These are phyloP conservation scores for Coniella lustricola DNA, from an alignment of 2,329 filamentous ascomycete genomes.

Conservation along the genomic window DNA sequence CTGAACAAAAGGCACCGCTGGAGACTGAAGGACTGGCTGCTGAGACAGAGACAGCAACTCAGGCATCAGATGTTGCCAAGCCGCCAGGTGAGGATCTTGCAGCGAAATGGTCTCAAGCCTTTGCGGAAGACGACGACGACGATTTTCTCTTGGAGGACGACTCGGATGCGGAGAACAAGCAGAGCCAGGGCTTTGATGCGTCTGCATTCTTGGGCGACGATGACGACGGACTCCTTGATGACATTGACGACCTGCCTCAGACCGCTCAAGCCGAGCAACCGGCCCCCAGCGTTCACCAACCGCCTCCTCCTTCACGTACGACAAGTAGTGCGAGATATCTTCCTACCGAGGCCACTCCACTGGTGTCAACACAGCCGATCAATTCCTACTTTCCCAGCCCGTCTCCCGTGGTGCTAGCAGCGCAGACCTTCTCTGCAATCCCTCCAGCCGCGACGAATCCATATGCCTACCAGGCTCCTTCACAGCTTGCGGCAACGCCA, in stretches of 20 bases:
- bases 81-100: slow-evolving; percentile 56
- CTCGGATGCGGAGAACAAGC: slow-evolving; percentile 26
- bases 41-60: slow-evolving; percentile 18
- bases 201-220: slow-evolving; percentile 71
- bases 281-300: slow-evolving; percentile 18
- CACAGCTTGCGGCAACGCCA: slow-evolving; percentile 22
- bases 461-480: slow-evolving; percentile 19
- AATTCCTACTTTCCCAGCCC: slow-evolving; percentile 21
- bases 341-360: slow-evolving; percentile 23
- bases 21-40: slow-evolving; percentile 20
- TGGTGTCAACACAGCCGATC: slow-evolving; percentile 18
- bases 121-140: slow-evolving; percentile 67
- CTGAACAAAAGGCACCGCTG: slow-evolving; percentile 9
- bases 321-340: slow-evolving; percentile 29
- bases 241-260: slow-evolving; percentile 38
- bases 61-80: slow-evolving; percentile 17
- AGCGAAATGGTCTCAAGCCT: slow-evolving; percentile 75
- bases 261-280: slow-evolving; percentile 23
- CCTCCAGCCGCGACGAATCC: slow-evolving; percentile 12
- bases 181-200: slow-evolving; percentile 48
- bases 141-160: slow-evolving; percentile 53
- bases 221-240: slow-evolving; percentile 78
- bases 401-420: slow-evolving; percentile 13
- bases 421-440: slow-evolving; percentile 15
- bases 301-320: slow-evolving; percentile 19